Evolutionary conservation across 345 rosid genomes (phyloP), one percentile per base, ranked within the genome.

Genomic region (Eucalyptus curtisii): DNA sequence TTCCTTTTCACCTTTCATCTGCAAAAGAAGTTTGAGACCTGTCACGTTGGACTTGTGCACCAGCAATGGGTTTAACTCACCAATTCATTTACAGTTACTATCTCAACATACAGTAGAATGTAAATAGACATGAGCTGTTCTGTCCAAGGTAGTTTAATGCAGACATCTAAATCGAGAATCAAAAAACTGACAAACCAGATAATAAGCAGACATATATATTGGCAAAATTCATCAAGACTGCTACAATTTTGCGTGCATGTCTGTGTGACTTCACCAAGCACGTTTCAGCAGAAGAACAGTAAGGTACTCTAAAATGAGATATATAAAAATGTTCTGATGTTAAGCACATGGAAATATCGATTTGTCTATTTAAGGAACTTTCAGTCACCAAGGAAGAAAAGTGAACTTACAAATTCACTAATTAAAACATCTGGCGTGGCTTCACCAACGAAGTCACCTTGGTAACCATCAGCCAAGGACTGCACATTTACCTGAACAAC

Each of bases 1-100:
- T 85, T 96, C 99, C 92, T 91, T 96, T 91, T 97, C 99, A 86
- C 99, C 99, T 94, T 96, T 97, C 99, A 97, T 97, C 99, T 97
- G 94, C n/a, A 89, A 7, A 88, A 55, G 53, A 61, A 50, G 42
- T 59, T 53, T 13, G 44, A 44, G 55, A 53, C 42, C 81, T 20
- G 52, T 86, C 44, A 45, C 12, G 24, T 30, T 49, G 55, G 59
- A 31, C 40, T 31, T 50, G 37, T 50, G 61, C 87, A 86, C 61
- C 42, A 68, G 82, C 82, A 37, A 71, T 37, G 45, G 45, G 3
- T 71, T 42, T 71, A 71, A 37, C 45, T 71, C 81, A 71, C 81
- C 45, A 37, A 71, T 37, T 71, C 45, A 71, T 71, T 71, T 71
- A 71, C 25, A 71, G 81, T 42, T 19, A 37, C 45, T 20, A 37